Percentiles rank a stretch among this genome's conserved stretches.
Evolutionary conservation across 2,329 filamentous ascomycete genomes (phyloP).

Genomic region (Graphium sp.): DNA sequence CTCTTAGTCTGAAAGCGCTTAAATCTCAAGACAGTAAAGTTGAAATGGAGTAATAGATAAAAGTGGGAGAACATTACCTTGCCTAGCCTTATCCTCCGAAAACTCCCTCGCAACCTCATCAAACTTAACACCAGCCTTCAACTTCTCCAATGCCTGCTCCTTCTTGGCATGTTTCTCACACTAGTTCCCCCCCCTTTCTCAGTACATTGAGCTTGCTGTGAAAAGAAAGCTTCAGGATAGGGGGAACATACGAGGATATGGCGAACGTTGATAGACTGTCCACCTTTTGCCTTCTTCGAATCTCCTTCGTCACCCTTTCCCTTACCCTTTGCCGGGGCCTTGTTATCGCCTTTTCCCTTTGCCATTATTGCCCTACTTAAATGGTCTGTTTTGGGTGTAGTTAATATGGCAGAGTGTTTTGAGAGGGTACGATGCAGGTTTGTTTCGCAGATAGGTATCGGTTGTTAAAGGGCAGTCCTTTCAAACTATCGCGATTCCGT

Average conservation of each 20-base stretch:
- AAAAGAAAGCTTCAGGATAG: neutral
- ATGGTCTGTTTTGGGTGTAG: neutral
- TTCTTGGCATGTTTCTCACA: slow-evolving; percentile 67
- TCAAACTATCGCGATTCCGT: no score
- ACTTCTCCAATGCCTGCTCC: slow-evolving; percentile 54
- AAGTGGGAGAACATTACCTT: slow-evolving; percentile 22
- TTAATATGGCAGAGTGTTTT: slow-evolving; percentile 1
- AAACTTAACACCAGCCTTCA: slow-evolving; percentile 52
- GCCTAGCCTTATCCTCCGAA: slow-evolving; percentile 61
- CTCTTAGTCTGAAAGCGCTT: neutral
- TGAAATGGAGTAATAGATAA: slow-evolving; percentile 4
- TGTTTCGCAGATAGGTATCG: no score
- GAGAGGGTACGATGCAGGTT: neutral
- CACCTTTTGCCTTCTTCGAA: slow-evolving; percentile 34
- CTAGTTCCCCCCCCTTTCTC: slow-evolving; percentile 12
- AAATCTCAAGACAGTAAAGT: neutral
- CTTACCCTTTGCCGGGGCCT: slow-evolving; percentile 12
- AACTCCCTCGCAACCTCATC: slow-evolving; percentile 57
- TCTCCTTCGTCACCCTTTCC: slow-evolving; percentile 19
- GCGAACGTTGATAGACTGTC: slow-evolving; percentile 54
- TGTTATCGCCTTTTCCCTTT: slow-evolving; percentile 13
- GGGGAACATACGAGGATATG: slow-evolving; percentile 41
- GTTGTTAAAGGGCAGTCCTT: no score
- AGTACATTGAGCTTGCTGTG: neutral
- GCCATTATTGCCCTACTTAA: slow-evolving; percentile 2